Base-by-base conservation (phyloP, 768 basidiomycete species). In the Serendipita vermifera region DNA sequence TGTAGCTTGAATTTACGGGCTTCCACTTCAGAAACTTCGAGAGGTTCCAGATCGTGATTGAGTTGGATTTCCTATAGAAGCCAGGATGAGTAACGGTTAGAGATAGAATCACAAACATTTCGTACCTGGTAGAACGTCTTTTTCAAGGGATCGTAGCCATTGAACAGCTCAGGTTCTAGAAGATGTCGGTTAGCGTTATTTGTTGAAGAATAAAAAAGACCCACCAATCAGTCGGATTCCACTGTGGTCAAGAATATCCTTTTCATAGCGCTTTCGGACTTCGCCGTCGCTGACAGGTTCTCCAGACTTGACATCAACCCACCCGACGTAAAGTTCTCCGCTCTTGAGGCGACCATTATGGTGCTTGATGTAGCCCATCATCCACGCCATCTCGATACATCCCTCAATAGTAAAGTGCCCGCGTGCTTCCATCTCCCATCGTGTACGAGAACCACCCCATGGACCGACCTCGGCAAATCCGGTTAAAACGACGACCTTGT, bases 381-480 rank as follows among this genome's bases (percentile, higher is more conserved):
- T 83, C 93, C 94, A 99, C 2, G 94, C 93, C 87, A 99, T 94
- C 73, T 99, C 96, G 64, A 99, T 96, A 65, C 89, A 90, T 17
- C 96, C 96, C 68, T 96, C 86, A 63, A 98, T 93, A 1, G 93
- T 92, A 70, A 98, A 85, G 65, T 94, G 83, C n/a, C 96, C 94
- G 41, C 82, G 78, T 41, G 92, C 93, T 67, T 99, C 96, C 92
- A 99, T 98, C 73, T 99, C 96, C 96, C 96, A 99, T 58, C 96
- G 82, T 2, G 96, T 99, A 58, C 96, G 82, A 14, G 94, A 87
- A 65, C 89, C 92, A 61, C 96, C 96, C 93, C 94, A 99, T 11
- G 96, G 96, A 2, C 96, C 87, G 53, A 98, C 90, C 69, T 99
- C 96, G 31, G 87, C 94, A 68, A 89, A 98, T 59, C 96, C 96